Conservation (phyloP, 1,284 basidiomycete genomes). For the Tylopilus sp. region DNA sequence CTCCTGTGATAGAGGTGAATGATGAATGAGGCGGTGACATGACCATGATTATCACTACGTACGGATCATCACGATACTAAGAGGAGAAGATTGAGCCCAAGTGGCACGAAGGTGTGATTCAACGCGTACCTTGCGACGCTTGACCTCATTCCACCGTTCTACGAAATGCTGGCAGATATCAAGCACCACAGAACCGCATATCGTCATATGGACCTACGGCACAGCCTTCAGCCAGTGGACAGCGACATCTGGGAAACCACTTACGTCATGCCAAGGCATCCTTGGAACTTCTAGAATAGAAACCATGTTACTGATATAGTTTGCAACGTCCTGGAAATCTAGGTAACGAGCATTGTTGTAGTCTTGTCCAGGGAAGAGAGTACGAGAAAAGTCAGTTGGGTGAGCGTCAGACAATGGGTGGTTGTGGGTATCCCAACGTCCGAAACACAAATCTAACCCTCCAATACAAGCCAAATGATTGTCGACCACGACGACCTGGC, state of each 20-base stretch:
- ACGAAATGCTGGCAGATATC: conserved; percentile 90
- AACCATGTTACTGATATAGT: conserved; percentile 73
- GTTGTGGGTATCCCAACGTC: conserved; percentile 87
- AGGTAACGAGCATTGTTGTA: conserved; percentile 82
- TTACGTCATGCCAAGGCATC: conserved; percentile 88
- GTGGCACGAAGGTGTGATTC: not conserved
- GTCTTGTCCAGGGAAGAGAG: conserved; percentile 90
- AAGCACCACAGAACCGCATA: conserved; percentile 77
- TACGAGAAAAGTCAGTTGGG: conserved; percentile 73
- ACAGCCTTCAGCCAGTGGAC: not conserved
- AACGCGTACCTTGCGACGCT: conserved; percentile 61
- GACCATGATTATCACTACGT: conserved; percentile 23
- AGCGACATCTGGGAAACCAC: conserved; percentile 20
- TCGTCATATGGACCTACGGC: conserved; percentile 73
- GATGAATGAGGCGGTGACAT: not conserved
- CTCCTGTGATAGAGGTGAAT: conserved; percentile 32
- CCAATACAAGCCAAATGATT: conserved; percentile 79
- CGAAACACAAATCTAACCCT: conserved; percentile 89
- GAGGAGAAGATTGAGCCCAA: conserved; percentile 10
- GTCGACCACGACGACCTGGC: conserved; percentile 75
- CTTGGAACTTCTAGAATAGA: conserved; percentile 67
- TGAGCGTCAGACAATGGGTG: conserved; percentile 89
- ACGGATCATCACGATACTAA: conserved; percentile 53
- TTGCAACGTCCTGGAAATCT: conserved; percentile 78
- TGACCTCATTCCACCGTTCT: conserved; percentile 84